Evolutionary conservation across 345 rosid genomes (phyloP).

Genomic region (Euphorbia tirucalli): DNA sequence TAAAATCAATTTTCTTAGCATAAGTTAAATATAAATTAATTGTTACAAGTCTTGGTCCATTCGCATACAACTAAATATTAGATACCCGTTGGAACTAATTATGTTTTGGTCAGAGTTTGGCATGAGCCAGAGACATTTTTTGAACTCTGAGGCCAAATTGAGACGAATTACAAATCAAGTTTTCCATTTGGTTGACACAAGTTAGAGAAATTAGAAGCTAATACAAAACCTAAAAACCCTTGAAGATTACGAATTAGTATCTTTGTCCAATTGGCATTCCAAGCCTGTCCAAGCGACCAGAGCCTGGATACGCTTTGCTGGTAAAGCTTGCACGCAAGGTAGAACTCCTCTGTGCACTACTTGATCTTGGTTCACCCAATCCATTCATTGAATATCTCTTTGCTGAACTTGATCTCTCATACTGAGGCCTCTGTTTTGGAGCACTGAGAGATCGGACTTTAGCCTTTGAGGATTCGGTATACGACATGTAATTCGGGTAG

Average conservation of each 20-base stretch:
- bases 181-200: not conserved
- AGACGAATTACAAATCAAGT: not conserved
- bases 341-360: slow-evolving; percentile 42
- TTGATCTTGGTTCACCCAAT: slow-evolving; percentile 44
- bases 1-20: too few relatives aligned
- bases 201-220: slow-evolving; percentile 13
- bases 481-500: slow-evolving; percentile 66
- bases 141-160: too few relatives aligned
- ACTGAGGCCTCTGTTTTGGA: slow-evolving; percentile 72
- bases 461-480: slow-evolving; percentile 58
- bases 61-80: not conserved
- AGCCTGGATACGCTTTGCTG: slow-evolving; percentile 87
- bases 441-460: slow-evolving; percentile 72
- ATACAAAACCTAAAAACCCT: not conserved
- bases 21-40: too few relatives aligned
- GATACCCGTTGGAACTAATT: not conserved
- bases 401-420: slow-evolving; percentile 61
- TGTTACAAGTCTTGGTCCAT: not conserved
- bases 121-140: not conserved
- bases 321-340: slow-evolving; percentile 53
- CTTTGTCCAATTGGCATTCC: slow-evolving; percentile 68
- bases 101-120: not conserved
- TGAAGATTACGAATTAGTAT: not conserved
- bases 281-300: slow-evolving; percentile 80
- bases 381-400: slow-evolving; percentile 56